Evolutionary conservation across 2,329 filamentous ascomycete genomes (phyloP).

Genomic region (Microsporum canis): DNA sequence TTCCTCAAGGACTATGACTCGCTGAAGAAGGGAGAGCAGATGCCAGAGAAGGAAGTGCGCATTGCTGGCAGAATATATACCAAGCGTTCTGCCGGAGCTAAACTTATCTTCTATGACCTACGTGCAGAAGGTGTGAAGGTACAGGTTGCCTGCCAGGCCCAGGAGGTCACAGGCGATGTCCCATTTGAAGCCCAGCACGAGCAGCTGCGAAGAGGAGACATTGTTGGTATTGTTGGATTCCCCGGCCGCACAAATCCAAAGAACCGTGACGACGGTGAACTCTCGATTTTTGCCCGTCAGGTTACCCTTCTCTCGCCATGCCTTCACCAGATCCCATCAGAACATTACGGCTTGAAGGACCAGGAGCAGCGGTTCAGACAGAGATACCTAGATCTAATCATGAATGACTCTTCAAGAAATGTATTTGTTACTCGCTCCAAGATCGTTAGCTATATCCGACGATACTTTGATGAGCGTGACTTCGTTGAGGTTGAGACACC

Average conservation of each 20-base stretch:
- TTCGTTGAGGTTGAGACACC: constrained; percentile 95
- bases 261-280: constrained; percentile 77
- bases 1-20: constrained; percentile 64
- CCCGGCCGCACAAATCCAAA: constrained; percentile 80
- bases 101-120: constrained; percentile 87
- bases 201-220: constrained; percentile 77
- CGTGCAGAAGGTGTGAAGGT: constrained; percentile 63
- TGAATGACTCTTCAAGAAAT: constrained; percentile 78
- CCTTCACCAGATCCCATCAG: constrained; percentile 71
- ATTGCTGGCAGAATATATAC: constrained; percentile 83
- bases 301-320: constrained; percentile 80
- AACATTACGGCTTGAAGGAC: constrained; percentile 92
- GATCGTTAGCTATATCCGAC: constrained; percentile 79
- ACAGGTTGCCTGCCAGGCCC: constrained; percentile 85
- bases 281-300: constrained; percentile 85
- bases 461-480: constrained; percentile 75
- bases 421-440: constrained; percentile 76
- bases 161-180: constrained; percentile 58
- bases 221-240: constrained; percentile 77
- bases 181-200: constrained; percentile 83
- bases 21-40: constrained; percentile 78
- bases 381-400: constrained; percentile 89
- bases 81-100: constrained; percentile 68
- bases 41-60: constrained; percentile 61
- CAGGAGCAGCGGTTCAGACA: constrained; percentile 87